phyloP scores from a whole-genome alignment of 1,139 yeast species.

The Blastobotrys malaysiensis region DNA sequence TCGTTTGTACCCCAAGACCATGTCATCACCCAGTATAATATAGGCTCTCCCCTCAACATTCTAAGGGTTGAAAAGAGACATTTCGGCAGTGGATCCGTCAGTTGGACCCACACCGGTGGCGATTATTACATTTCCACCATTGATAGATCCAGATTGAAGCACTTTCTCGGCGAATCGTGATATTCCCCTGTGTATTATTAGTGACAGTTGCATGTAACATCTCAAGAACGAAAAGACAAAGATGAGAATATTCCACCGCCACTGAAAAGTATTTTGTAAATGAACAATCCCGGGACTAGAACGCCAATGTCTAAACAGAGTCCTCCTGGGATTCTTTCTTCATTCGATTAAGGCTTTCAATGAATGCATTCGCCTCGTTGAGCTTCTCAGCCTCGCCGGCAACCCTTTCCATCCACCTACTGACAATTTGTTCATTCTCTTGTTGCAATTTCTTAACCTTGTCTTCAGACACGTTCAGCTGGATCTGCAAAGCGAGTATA shows the following conservation, averaged over 20 bases:
- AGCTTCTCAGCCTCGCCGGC: conserved; percentile 53
- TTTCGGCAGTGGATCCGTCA: conserved; percentile 68
- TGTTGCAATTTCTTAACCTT: conserved; percentile 37
- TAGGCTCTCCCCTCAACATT: conserved; percentile 51
- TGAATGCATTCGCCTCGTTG: conserved; percentile 49
- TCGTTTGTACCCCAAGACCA: conserved; percentile 59
- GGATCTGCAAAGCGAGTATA: conserved; percentile 61
- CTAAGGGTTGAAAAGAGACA: conserved; percentile 59
- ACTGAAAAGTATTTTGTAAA: too few species aligned
- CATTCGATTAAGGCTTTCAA: conserved; percentile 9
- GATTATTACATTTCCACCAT: conserved; percentile 76
- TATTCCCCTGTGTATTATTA: background rate
- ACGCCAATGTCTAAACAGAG: too few species aligned
- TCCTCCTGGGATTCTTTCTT: background rate
- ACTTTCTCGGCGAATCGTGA: background rate
- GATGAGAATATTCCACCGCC: background rate
- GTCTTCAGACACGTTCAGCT: conserved; percentile 55
- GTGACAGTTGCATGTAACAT: background rate
- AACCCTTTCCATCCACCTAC: conserved; percentile 57
- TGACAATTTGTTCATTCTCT: conserved; percentile 52
- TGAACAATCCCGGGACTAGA: too few species aligned
- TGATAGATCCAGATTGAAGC: conserved; percentile 31
- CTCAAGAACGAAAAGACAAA: background rate
- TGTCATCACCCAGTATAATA: conserved; percentile 47
- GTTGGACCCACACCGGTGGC: conserved; percentile 88